These are phyloP conservation scores for Acanthamoeba rhysodes DNA, from an alignment of 208 protist species.

Conservation along the genomic window DNA sequence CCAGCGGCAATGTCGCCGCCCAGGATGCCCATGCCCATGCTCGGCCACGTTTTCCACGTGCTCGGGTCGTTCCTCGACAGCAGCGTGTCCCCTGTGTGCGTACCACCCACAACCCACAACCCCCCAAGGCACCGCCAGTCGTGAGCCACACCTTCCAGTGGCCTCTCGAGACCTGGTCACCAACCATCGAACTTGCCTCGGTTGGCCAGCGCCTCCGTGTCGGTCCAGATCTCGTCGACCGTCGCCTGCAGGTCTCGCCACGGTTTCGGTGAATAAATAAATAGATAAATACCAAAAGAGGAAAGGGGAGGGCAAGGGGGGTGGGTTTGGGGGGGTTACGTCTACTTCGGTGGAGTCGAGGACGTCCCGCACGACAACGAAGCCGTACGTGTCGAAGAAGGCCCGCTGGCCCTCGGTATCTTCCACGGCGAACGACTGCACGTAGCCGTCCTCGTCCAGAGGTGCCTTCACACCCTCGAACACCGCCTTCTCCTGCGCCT, in stretches of 20 bases:
- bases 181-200: not conserved
- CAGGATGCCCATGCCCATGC: slow-evolving; percentile 22
- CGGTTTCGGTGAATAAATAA: not conserved
- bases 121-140: no score
- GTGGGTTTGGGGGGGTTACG: not conserved
- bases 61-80: slow-evolving; percentile 24
- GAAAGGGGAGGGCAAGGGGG: no score
- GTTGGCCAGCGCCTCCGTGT: slow-evolving; percentile 19
- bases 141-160: no score
- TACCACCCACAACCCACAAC: no score
- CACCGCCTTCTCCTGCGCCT: not conserved
- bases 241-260: not conserved
- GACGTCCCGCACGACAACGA: slow-evolving; percentile 70
- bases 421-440: slow-evolving; percentile 44
- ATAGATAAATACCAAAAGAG: not conserved
- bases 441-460: slow-evolving; percentile 52
- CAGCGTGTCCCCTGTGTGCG: not conserved
- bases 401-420: not conserved
- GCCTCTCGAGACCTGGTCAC: not conserved
- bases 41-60: slow-evolving; percentile 35
- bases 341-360: slow-evolving; percentile 40
- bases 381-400: slow-evolving; percentile 69
- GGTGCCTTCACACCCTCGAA: slow-evolving; percentile 29
- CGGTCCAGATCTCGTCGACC: slow-evolving; percentile 63
- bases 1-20: slow-evolving; percentile 51